phyloP scores from a whole-genome alignment of 2,329 filamentous ascomycete species.

The Fusarium nisikadoi region DNA sequence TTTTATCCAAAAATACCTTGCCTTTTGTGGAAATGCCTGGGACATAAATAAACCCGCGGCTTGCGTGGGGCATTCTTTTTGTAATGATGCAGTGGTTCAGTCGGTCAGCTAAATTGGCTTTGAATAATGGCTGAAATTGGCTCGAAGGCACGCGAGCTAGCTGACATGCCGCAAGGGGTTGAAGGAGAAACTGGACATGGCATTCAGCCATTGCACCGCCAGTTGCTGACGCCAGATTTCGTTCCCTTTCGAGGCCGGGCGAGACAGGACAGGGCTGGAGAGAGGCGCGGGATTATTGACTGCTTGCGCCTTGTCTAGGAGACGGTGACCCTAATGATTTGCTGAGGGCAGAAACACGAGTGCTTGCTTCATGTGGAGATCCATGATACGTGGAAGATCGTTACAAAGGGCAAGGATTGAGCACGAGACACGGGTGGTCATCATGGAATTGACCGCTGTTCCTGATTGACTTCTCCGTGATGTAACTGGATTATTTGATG shows the following conservation, averaged over 20 bases:
- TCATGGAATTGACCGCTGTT: slow-evolving; percentile 26
- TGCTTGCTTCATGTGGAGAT: slow-evolving; percentile 29
- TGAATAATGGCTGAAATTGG: slow-evolving; percentile 29
- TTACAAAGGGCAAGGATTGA: slow-evolving; percentile 8
- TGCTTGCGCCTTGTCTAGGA: slow-evolving; percentile 15
- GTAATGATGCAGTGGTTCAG: slow-evolving; percentile 5
- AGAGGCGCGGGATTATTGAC: slow-evolving; percentile 28
- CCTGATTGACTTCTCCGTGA: slow-evolving; percentile 20
- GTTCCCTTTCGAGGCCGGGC: slow-evolving; percentile 15
- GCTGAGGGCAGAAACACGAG: slow-evolving; percentile 22
- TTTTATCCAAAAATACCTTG: background rate
- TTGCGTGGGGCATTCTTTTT: slow-evolving; percentile 28
- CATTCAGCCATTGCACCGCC: slow-evolving; percentile 12
- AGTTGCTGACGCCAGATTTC: slow-evolving; percentile 7
- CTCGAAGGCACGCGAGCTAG: slow-evolving; percentile 32
- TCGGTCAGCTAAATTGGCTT: slow-evolving; percentile 30
- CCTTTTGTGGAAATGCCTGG: background rate
- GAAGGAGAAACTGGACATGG: slow-evolving; percentile 10
- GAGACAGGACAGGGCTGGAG: slow-evolving; percentile 34
- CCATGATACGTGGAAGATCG: slow-evolving; percentile 32
- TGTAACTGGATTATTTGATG: slow-evolving; percentile 22
- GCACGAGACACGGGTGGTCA: slow-evolving; percentile 1
- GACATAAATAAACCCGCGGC: slow-evolving; percentile 16
- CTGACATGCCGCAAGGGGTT: slow-evolving; percentile 1
- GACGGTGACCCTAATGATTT: slow-evolving; percentile 14